Base-by-base conservation (phyloP, 192 early-diverging fungal genomes). In the Gamsiella multidivaricata region DNA sequence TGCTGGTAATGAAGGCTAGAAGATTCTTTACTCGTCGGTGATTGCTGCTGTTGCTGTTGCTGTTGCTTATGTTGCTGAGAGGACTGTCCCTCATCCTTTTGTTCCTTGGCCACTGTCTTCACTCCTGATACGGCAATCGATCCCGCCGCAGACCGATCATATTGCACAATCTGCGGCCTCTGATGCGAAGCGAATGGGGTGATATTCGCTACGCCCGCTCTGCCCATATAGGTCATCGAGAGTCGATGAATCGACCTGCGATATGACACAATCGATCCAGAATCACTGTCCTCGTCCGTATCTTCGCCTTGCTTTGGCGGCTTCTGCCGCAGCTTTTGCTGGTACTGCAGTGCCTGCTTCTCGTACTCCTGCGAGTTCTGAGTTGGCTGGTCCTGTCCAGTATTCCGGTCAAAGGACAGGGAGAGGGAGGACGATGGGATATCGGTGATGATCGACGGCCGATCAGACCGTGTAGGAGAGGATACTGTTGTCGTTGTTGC, bases 191-290 rank as follows among this genome's bases (percentile, higher is more conserved):
- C 25, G 51, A 76, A 76, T 11, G 68, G 25, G 23, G 57, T 55
- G 43, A 76, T 76, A n/a, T 76, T 76, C 17, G 65, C 65, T 5
- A 76, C 56, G 17, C 73, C 73, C 3, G 64, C 29, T 32, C 65
- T 42, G 12, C 74, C 65, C 28, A 64, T 78, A 31, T 78, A 78
- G 0, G 74, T 54, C 57, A 78, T 64, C 15, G 74, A 78, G 1
- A 78, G 39, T 29, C 66, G 31, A 5, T 67, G 65, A 36, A 78
- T 78, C 3, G 74, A 78, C 6, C 74, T 36, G n/a, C 61, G 51
- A 20, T 69, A 78, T 0, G 74, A 78, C 4, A 58, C 1, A n/a
- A 78, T 52, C 2, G 74, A 68, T 45, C 74, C 74, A 14, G 74
- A 45, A n/a, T 78, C 74, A 17, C 65, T 68, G 26, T 78, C 74